Evolutionary conservation across 2,329 filamentous ascomycete species (phyloP).

Genomic region (Sporothrix dimorphospora): DNA sequence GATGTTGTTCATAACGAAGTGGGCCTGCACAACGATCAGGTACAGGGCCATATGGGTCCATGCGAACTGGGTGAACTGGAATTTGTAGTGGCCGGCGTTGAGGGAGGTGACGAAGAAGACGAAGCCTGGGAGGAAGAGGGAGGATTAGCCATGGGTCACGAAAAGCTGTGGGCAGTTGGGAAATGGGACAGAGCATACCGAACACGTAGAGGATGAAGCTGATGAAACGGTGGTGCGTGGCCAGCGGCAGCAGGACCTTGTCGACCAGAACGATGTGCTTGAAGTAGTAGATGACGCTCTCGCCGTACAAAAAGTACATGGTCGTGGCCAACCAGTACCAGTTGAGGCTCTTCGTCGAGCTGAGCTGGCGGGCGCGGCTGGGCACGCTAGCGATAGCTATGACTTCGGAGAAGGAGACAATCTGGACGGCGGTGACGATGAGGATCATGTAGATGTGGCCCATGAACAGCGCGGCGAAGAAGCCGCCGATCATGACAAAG

Average conservation of each 20-base stretch:
- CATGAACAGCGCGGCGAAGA: conserved; percentile 90
- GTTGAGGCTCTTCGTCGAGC: conserved; percentile 93
- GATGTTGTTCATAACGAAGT: conserved; percentile 99
- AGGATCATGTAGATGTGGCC: conserved; percentile 97
- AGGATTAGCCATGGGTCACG: not conserved
- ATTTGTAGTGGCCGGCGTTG: conserved; percentile 94
- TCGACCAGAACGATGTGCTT: conserved; percentile 98
- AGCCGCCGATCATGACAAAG: conserved; percentile 92
- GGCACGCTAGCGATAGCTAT: conserved; percentile 97
- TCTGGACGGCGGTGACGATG: conserved; percentile 90
- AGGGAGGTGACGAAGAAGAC: conserved; percentile 96
- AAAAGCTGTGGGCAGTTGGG: not conserved
- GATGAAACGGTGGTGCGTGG: conserved; percentile 97
- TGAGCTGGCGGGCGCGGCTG: conserved; percentile 84
- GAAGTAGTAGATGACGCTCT: conserved; percentile 99
- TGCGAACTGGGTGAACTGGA: conserved; percentile 98
- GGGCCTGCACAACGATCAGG: conserved; percentile 94
- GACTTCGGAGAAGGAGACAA: conserved; percentile 98
- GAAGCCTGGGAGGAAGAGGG: conserved; percentile 67
- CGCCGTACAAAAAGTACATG: conserved; percentile 99
- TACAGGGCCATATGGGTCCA: conserved; percentile 99
- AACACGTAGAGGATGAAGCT: conserved; percentile 98
- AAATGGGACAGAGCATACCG: conserved; percentile 55
- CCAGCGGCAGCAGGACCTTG: conserved; percentile 86
- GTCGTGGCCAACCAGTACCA: conserved; percentile 99